These are phyloP conservation scores for Phylloporus scabripes DNA, from an alignment of 768 basidiomycete genomes.

Conservation along the genomic window DNA sequence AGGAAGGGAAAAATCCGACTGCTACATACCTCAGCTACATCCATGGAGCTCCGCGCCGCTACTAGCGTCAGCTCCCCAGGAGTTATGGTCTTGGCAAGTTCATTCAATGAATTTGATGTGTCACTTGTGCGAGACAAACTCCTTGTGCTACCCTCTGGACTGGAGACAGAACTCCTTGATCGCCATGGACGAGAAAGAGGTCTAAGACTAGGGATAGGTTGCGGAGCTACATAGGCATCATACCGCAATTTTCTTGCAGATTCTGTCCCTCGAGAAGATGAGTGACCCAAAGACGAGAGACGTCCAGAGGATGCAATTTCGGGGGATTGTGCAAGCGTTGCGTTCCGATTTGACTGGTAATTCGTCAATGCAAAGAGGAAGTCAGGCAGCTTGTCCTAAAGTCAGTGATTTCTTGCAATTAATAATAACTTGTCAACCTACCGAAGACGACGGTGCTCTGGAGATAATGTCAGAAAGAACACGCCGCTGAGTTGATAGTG, in stretches of 20 bases:
- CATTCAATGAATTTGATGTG: conserved; percentile 19
- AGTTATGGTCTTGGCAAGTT: conserved; percentile 25
- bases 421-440: conserved; percentile 28
- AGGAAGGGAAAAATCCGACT: not conserved
- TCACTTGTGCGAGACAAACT: conserved; percentile 29
- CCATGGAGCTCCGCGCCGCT: conserved; percentile 15
- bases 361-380: conserved; percentile 50
- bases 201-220: conserved; percentile 42
- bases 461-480: conserved; percentile 44
- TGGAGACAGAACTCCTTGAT: conserved; percentile 34
- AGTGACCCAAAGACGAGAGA: conserved; percentile 13
- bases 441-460: conserved; percentile 51
- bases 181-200: conserved; percentile 27
- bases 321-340: conserved; percentile 6
- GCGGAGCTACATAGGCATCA: conserved; percentile 62
- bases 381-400: conserved; percentile 58
- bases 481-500: conserved; percentile 40
- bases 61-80: conserved; percentile 30
- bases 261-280: conserved; percentile 24
- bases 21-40: conserved; percentile 16
- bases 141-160: conserved; percentile 29
- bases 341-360: conserved; percentile 18
- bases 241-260: conserved; percentile 57
- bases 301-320: conserved; percentile 9
- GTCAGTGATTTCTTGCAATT: conserved; percentile 3